phyloP scores from a whole-genome alignment of 2,329 filamentous ascomycete genomes.

The Colletotrichum aenigma region DNA sequence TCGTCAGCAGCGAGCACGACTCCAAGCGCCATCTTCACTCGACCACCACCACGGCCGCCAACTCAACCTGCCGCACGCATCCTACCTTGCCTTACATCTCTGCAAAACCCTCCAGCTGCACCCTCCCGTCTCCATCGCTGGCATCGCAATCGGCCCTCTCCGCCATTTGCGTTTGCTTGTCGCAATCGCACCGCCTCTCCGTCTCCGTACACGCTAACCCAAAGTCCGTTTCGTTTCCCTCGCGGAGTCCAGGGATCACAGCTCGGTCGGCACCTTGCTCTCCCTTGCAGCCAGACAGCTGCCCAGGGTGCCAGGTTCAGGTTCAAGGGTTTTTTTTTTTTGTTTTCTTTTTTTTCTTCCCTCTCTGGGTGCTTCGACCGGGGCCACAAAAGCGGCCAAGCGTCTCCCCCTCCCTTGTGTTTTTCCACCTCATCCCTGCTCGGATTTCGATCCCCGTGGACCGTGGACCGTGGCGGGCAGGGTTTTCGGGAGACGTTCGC shows the following conservation, averaged over 20 bases:
- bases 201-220: neutral
- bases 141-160: neutral
- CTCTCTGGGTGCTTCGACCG: neutral
- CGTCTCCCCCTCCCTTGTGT: neutral
- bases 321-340: neutral
- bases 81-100: neutral
- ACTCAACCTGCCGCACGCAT: neutral
- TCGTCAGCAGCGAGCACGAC: neutral
- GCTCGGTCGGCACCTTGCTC: neutral
- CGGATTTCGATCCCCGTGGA: constrained; percentile 6
- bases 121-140: neutral
- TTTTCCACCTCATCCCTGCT: constrained; percentile 5
- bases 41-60: neutral
- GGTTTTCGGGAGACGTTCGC: neutral
- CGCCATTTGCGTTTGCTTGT: neutral
- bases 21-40: neutral
- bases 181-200: neutral
- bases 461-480: constrained; percentile 9
- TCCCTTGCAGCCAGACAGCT: neutral
- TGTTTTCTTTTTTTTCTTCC: neutral
- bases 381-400: constrained; percentile 1
- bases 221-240: constrained; percentile 13
- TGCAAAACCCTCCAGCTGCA: neutral
- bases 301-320: neutral
- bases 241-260: neutral